These are phyloP conservation scores for Colletotrichum sp. DNA, from an alignment of 2,329 filamentous ascomycete genomes.

Conservation along the genomic window DNA sequence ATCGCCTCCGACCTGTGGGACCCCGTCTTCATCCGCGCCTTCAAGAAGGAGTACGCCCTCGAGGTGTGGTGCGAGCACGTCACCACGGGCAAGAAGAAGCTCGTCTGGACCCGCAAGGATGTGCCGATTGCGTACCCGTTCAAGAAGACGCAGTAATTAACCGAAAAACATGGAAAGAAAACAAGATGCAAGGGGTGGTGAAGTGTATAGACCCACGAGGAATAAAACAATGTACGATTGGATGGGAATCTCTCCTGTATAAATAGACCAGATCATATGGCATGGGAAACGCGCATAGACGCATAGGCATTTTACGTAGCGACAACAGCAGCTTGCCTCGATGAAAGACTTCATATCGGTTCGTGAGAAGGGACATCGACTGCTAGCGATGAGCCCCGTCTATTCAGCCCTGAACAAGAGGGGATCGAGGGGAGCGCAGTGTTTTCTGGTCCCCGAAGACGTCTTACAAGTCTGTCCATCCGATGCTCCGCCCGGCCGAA, in stretches of 20 bases:
- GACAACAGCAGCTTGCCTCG: not conserved
- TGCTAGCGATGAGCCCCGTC: not conserved
- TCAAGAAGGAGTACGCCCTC: conserved; percentile 74
- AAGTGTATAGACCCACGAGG: not conserved
- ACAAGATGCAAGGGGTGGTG: not conserved
- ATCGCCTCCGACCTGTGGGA: conserved; percentile 97
- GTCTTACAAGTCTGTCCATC: conserved; percentile 11
- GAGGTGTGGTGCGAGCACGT: conserved; percentile 92
- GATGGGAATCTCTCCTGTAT: not conserved
- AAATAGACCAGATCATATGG: not conserved
- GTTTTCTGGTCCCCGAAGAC: conserved; percentile 9
- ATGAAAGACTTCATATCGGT: not conserved
- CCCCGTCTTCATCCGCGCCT: conserved; percentile 85
- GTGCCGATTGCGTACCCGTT: conserved; percentile 72
- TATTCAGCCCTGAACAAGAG: not conserved
- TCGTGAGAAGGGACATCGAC: not conserved
- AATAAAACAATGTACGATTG: not conserved
- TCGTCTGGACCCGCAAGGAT: conserved; percentile 86
- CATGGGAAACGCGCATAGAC: not conserved
- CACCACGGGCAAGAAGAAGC: conserved; percentile 84
- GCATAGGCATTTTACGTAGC: not conserved
- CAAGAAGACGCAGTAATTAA: conserved; percentile 34
- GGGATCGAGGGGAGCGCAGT: conserved; percentile 10
- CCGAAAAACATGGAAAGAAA: not conserved
- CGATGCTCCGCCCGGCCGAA: conserved; percentile 8